Evolutionary conservation across 495 filamentous ascomycete genomes (phyloP), one percentile per base, ranked within the genome.

Genomic region (Annulohypoxylon stygium): DNA sequence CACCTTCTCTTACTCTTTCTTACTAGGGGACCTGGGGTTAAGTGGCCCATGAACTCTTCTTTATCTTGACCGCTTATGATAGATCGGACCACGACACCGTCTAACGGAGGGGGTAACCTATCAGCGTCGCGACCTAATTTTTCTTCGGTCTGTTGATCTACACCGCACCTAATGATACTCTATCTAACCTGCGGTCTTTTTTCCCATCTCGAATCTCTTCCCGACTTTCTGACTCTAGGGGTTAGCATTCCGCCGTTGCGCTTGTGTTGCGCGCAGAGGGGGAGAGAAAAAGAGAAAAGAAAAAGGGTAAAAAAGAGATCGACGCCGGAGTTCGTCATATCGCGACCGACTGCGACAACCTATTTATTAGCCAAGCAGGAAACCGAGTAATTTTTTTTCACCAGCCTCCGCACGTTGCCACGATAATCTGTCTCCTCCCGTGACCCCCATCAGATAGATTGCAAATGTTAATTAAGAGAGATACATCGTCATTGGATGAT

Each of bases 11-110:
- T 65, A 54, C 45, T 51, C 48, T 53, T 54, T 34, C 37, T 30
- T 54, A 50, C 39, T 61, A 53, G 30, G 30, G 57, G 41, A 34
- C 26, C 14, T 51, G n/a, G 45, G 45, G 23, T 36, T 16, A 45
- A 39, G 45, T 50, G 55, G 66, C 43, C 48, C 48, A 12, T 34
- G 23, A 23, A 12, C 57, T 36, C 11, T 59, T 58, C 51, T 57
- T 47, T 75, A 65, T 78, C 75, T 79, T 77, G 77, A 77, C 75
- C 75, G 77, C 77, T 79, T 69, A 75, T 60, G 57, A 55, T 65
- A 73, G 69, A 74, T 75, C 71, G 71, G 66, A 70, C 69, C 61
- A 72, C 57, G 61, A 60, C 43, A 60, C 43, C 45, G 36, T 65
- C 65, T 63, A 75, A 63, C 73, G 58, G 50, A 47, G 45, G 47